Evolutionary conservation across 2,329 filamentous ascomycete genomes (phyloP), one percentile per base, ranked within the genome.

Genomic region (Hypomyces rosellus): DNA sequence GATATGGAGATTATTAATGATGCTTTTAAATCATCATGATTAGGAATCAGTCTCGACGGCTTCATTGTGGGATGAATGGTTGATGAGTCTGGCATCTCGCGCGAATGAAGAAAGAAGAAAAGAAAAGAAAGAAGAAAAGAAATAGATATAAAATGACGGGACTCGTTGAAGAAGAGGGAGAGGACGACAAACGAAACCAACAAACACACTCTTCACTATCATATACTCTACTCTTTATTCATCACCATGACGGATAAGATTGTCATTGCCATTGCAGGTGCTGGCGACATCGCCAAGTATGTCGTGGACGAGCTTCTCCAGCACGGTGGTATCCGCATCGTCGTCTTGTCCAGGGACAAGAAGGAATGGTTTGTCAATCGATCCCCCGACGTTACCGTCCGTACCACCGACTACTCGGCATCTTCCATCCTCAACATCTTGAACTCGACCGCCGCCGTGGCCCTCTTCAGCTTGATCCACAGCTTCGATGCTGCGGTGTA

Each of bases 241-340:
- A 38, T 42, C 14, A 42, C 7, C 40, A 42, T 42, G 40, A 9
- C 40, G 7, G 13, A n/a, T 22, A 42, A 42, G 14, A 42, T 18
- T 7, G 20, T 42, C 3, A 11, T 47, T 25, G 45, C 45, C 15
- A 47, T 47, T 25, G 45, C 45, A 5, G 45, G 45, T 20, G 34
- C 45, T 1, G 45, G 45, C 34, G 45, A 47, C 20, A n/a, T 47
- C 5, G 45, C 45, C 30, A 47, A 47, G 34, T 47, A 47, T 25
- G 34, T 25, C 15, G 15, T 42, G 13, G 40, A 42, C 2, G 40
- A 42, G 18, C 11, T n/a, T 7, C n/a, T 52, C 3, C 34, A 44
- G 9, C n/a, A 38, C 1, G 54, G 54, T 22, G 36, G 52, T 13
- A 52, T 58, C 41, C 40, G 43, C 9, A 51, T 58, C 20, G 16